Base-by-base conservation (phyloP, 2,329 filamentous ascomycete species). In the Didymella sp. region DNA sequence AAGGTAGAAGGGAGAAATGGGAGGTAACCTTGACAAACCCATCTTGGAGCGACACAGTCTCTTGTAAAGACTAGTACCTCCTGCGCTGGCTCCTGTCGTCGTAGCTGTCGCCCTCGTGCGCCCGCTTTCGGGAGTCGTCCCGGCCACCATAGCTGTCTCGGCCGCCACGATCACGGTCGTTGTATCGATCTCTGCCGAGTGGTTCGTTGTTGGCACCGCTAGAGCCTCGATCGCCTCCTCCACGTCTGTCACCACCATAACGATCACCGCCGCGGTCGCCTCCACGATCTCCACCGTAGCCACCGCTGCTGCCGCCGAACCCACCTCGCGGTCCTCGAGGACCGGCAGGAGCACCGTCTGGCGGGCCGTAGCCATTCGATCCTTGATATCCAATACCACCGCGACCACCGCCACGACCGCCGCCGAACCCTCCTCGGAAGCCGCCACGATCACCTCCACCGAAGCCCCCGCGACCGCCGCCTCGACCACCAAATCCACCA, bases 121-220 rank as follows among this genome's bases (percentile, higher is more conserved):
- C 76, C 70, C 83, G 76, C 76, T 84, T 83, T 42, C 83, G 67
- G 56, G 83, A 80, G 55, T 73, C 74, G 43, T 70, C 68, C 24
- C 66, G 60, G 51, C 62, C 65, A 21, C 68, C 62, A 62, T 70
- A 73, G 74, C 76, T 80, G 62, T 71, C 68, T 11, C 68, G 62
- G 44, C 64, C 60, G 24, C 60, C 61, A n/a, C 70, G 67, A 56
- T 72, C 71, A 33, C 69, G 66, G 25, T 69, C 64, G 35, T 66
- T 73, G 55, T 79, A 79, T 49, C 84, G 80, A 61, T 85, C 81
- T 60, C 81, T 76, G 71, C 89, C 88, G 73, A 95, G 86, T 60
- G 91, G 91, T 75, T 96, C 92, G 77, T 89, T 89, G 78, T 96
- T 95, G 79, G 90, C 90, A 64, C 90, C 90, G 54, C 86, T 89